phyloP scores from a whole-genome alignment of 2,329 filamentous ascomycete genomes.

The Hypocrella siamensis region DNA sequence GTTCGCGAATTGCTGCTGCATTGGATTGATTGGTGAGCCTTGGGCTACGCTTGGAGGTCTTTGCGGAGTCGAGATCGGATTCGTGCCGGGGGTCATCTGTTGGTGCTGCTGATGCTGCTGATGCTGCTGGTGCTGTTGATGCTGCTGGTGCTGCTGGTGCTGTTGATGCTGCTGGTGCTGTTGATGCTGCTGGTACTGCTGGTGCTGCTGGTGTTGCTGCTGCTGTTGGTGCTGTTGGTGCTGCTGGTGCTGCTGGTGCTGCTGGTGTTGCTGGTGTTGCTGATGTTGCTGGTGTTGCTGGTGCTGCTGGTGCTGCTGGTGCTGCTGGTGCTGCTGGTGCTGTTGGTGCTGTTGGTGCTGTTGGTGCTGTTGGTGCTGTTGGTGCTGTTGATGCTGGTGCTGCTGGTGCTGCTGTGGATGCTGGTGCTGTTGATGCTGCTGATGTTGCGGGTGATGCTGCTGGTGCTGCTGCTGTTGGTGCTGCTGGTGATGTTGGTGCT shows the following conservation, averaged over 20 bases:
- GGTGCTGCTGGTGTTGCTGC: conserved; percentile 7
- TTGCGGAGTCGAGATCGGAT: conserved; percentile 13
- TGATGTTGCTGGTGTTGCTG: conserved; percentile 13
- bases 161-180: conserved; percentile 4
- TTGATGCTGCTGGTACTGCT: conserved; percentile 1
- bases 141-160: not conserved
- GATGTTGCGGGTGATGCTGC: conserved; percentile 3
- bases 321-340: conserved; percentile 11
- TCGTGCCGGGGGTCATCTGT: conserved; percentile 10
- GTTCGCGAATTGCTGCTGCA: conserved; percentile 16
- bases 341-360: conserved; percentile 14
- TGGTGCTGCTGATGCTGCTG: conserved; percentile 2
- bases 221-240: too few species aligned
- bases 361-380: conserved; percentile 5
- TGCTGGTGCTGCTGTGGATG: conserved; percentile 6
- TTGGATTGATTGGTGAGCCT: conserved; percentile 9
- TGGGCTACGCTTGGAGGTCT: conserved; percentile 8
- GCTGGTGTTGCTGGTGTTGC: conserved; percentile 3
- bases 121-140: not conserved
- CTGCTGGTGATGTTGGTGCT: conserved; percentile 11
- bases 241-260: too few species aligned
- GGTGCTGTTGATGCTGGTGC: conserved; percentile 3
- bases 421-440: conserved; percentile 11
- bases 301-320: conserved; percentile 14
- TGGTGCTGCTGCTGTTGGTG: conserved; percentile 8